Evolutionary conservation across 169 alveolate genomes (phyloP), one percentile per base, ranked within the genome.

Genomic region (Plasmodium gallinaceum): DNA sequence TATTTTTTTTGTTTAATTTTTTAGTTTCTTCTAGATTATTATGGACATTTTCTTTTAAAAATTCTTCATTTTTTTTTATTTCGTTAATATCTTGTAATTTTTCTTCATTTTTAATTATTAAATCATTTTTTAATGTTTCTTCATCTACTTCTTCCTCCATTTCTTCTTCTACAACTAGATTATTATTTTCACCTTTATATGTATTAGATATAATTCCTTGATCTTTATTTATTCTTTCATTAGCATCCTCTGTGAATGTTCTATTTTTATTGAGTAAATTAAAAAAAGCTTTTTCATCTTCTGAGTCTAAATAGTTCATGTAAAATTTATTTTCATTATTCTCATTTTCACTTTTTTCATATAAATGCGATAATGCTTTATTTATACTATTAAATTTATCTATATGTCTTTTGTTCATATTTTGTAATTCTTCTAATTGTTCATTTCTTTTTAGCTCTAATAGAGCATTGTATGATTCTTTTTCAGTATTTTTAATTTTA

Each of bases 371-470:
- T 68, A 80, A 71, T 10, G 90, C 90, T 71, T 80, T 80, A 68
- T 80, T 80, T 70, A 80, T 80, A 48, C 90, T 80, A 61, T 43
- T 57, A 80, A 80, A 80, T 68, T 80, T 80, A 48, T 80, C 83
- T 14, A 80, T 68, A 46, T 80, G 80, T 68, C 90, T 80, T 80
- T 60, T 80, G 58, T 80, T 80, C 7, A 80, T 54, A 68, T 80
- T 80, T 80, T 80, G 61, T 62, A 80, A 68, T 62, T 80, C 90
- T 71, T 80, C 90, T 71, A 80, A 68, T 26, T 80, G 85, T 54
- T 80, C 90, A 80, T 80, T 80, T 16, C 62, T 80, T 80, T 80
- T 65, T 80, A 80, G 54, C 68, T 80, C 90, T 60, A 54, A 42
- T 24, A 68, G 24, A 12, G 90, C 90, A 80, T 80, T 80, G 61